Evolutionary conservation across 2,329 filamentous ascomycete genomes (phyloP).

Genomic region (Xylaria digitata): DNA sequence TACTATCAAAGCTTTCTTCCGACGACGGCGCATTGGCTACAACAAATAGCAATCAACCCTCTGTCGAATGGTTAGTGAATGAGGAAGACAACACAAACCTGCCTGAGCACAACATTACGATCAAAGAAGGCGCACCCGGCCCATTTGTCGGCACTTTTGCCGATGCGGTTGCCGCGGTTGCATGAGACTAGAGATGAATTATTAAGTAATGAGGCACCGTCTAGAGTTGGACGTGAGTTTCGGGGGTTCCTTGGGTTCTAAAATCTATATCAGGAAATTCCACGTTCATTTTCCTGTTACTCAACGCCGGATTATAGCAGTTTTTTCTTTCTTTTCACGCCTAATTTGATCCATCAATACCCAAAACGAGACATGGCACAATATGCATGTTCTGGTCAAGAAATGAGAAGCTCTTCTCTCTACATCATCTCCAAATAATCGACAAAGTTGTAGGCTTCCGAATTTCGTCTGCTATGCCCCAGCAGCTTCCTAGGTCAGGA

Average conservation of each 20-base stretch:
- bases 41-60: conserved; percentile 55
- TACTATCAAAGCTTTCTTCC: conserved; percentile 68
- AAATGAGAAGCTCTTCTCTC: conserved; percentile 13
- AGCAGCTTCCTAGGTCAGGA: no score
- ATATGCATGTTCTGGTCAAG: background rate
- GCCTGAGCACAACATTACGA: conserved; percentile 54
- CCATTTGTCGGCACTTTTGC: conserved; percentile 70
- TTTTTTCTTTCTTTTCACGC: no score
- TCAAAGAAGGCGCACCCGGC: conserved; percentile 55
- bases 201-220: conserved; percentile 13
- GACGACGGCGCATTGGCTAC: conserved; percentile 54
- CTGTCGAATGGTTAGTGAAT: conserved; percentile 64
- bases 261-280: conserved; percentile 1
- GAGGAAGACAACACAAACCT: conserved; percentile 63
- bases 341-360: background rate
- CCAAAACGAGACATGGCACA: conserved; percentile 7
- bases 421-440: background rate
- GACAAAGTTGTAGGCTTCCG: background rate
- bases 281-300: background rate
- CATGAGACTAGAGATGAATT: conserved; percentile 47
- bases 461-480: conserved; percentile 8
- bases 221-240: conserved; percentile 10
- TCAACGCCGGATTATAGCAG: background rate
- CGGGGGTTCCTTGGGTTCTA: background rate
- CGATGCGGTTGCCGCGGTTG: conserved; percentile 67